A percentile compares a stretch with the other conserved stretches of the same genome.
Conservation (phyloP, 2,329 filamentous ascomycete genomes). For the Paraphaeosphaeria sporulosa region DNA sequence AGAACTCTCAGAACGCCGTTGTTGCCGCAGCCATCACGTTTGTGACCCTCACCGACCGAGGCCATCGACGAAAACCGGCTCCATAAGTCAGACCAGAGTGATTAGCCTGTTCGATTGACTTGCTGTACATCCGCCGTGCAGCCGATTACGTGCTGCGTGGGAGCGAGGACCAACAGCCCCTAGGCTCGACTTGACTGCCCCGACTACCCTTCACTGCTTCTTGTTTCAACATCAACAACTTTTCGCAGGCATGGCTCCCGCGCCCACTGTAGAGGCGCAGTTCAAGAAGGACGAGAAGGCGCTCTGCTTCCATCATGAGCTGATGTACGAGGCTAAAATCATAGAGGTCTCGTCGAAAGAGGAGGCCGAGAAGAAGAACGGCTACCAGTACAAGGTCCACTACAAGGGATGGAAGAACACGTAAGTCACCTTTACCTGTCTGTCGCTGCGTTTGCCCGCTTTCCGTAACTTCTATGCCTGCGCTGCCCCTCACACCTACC, state of each 20-base stretch:
- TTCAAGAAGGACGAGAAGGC: conserved; percentile 85
- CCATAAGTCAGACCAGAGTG: background rate
- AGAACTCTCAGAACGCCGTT: conserved; percentile 14
- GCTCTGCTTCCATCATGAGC: conserved; percentile 95
- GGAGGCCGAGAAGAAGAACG: conserved; percentile 71
- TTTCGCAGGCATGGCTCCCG: conserved; percentile 58
- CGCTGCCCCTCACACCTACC: conserved; percentile 18
- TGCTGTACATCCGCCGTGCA: conserved; percentile 13
- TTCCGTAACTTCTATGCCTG: background rate
- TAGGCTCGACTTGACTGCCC: conserved; percentile 18
- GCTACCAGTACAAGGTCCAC: conserved; percentile 89
- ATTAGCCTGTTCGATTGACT: conserved; percentile 15
- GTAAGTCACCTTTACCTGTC: conserved; percentile 58
- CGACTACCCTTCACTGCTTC: conserved; percentile 18
- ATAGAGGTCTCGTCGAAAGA: conserved; percentile 75
- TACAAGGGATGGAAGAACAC: conserved; percentile 99
- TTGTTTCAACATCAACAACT: conserved; percentile 19
- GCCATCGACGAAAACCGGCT: conserved; percentile 13
- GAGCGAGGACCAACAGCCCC: conserved; percentile 18
- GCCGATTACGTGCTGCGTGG: conserved; percentile 28
- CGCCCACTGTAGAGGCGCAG: conserved; percentile 59
- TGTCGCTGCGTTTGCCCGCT: conserved; percentile 10
- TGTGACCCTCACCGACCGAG: conserved; percentile 8
- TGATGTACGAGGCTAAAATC: conserved; percentile 97
- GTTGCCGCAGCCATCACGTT: conserved; percentile 12